Conservation (phyloP, 441 rosid genomes). For the Mallotus repandus region DNA sequence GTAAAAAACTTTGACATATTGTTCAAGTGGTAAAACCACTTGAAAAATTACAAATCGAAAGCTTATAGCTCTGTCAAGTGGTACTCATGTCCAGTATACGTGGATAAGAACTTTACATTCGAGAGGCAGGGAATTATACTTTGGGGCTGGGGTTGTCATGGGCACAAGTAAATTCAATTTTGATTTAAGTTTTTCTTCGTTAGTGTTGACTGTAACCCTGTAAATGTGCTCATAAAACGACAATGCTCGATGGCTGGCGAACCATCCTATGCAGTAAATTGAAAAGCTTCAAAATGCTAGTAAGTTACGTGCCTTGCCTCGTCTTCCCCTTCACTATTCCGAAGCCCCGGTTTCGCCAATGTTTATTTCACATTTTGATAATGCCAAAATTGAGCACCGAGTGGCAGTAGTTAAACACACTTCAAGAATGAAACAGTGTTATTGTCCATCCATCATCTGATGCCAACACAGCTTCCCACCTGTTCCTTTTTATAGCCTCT, state of each 20-base stretch:
- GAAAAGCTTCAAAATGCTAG: neutral
- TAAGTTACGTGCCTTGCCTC: neutral
- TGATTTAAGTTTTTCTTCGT: neutral
- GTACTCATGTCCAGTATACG: neutral
- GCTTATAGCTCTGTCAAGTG: neutral
- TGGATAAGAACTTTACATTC: neutral
- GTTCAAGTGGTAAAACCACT: no score
- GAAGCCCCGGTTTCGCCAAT: neutral
- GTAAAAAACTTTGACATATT: no score
- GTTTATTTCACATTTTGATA: neutral
- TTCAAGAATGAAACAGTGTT: constrained; percentile 24
- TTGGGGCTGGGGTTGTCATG: neutral
- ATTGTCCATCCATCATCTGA: neutral
- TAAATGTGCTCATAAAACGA: neutral
- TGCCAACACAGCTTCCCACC: neutral
- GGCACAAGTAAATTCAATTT: neutral
- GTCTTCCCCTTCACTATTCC: neutral
- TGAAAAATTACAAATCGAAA: neutral
- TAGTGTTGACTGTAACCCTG: neutral
- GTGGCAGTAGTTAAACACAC: constrained; percentile 2
- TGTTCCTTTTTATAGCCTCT: constrained; percentile 31
- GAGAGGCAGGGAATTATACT: neutral
- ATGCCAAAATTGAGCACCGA: neutral
- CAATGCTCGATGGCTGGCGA: neutral
- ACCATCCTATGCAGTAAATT: neutral